Conservation (phyloP, 306 rosid species). For the Fragaria vesca region DNA sequence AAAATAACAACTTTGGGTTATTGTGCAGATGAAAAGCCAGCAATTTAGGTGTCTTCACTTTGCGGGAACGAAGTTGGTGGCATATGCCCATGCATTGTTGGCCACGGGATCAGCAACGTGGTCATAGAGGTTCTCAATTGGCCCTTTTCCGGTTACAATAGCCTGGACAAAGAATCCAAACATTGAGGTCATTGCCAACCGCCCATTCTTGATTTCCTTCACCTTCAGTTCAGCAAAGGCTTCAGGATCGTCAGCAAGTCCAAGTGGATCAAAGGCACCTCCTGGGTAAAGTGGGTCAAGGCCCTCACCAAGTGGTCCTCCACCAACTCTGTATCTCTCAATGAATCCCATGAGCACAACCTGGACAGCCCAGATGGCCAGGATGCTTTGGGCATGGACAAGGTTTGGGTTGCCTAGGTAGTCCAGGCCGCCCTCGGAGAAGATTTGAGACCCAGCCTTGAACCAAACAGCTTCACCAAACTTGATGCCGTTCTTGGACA, state of each 20-base stretch:
- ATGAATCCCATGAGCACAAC: constrained; percentile 95
- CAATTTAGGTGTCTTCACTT: constrained; percentile 29
- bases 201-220: constrained; percentile 80
- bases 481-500: constrained; percentile 79
- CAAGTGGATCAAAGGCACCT: constrained; percentile 94
- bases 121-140: constrained; percentile 77
- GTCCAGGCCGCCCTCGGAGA: constrained; percentile 94
- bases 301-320: constrained; percentile 98
- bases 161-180: constrained; percentile 97
- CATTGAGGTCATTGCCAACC: constrained; percentile 92
- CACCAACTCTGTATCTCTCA: constrained; percentile 89
- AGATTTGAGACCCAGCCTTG: constrained; percentile 93
- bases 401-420: constrained; percentile 96
- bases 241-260: constrained; percentile 93
- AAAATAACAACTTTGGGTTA: too few species aligned
- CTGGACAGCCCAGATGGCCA: constrained; percentile 91
- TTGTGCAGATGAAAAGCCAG: too few species aligned
- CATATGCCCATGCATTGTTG: constrained; percentile 93
- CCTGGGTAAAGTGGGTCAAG: constrained; percentile 96
- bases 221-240: constrained; percentile 98
- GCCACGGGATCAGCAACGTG: constrained; percentile 87
- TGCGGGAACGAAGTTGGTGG: constrained; percentile 93
- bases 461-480: constrained; percentile 98
- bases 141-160: constrained; percentile 92
- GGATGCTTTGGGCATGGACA: constrained; percentile 91